Evolutionary conservation across 2,329 filamentous ascomycete genomes (phyloP), one percentile per base, ranked within the genome.

Genomic region (Elsinoe necatrix): DNA sequence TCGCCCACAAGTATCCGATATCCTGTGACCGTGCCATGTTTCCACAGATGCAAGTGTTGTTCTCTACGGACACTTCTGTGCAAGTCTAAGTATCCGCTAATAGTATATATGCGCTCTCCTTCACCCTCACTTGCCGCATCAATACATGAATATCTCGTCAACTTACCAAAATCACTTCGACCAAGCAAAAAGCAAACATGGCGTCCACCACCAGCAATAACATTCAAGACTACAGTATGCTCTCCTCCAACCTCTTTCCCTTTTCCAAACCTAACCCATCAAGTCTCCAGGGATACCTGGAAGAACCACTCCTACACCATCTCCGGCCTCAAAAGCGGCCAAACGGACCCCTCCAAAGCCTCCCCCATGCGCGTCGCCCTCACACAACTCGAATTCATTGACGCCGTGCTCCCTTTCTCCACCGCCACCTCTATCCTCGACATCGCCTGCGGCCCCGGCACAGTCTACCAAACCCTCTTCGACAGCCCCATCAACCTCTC

Each of bases 401-500:
- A 56, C 41, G 6, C 54, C 21, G 16, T 41, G 1, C 29, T 35
- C 11, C 54, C 54, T 20, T 56, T 56, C 41, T 31, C 54, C 23
- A 14, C 37, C 37, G 54, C 54, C 25, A 47, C 27, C 18, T 56
- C 54, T 4, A 23, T 56, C 37, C 54, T 56, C 41, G 54, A 56
- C 39, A 56, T 56, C 41, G 54, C 54, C 39, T 56, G 54, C 27
- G 54, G 54, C n/a, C 37, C 37, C 9, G 54, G 54, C 54, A 47
- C 54, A 3, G 54, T 56, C 39, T 56, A 31, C 54, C 2, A 11
- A 7, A 11, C 23, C 1, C 54, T 56, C 43, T 61, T 56, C 41
- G 18, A 20, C 23, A 21, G 25, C 5, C 3, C 8, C 41, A 37
- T 56, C 37, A 2, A 21, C 37, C 18, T 56, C 7, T 18, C 54